Percentiles rank a stretch among this genome's conserved stretches.
phyloP scores from a whole-genome alignment of 2,329 filamentous ascomycete species.

The Diaporthe nobilis region DNA sequence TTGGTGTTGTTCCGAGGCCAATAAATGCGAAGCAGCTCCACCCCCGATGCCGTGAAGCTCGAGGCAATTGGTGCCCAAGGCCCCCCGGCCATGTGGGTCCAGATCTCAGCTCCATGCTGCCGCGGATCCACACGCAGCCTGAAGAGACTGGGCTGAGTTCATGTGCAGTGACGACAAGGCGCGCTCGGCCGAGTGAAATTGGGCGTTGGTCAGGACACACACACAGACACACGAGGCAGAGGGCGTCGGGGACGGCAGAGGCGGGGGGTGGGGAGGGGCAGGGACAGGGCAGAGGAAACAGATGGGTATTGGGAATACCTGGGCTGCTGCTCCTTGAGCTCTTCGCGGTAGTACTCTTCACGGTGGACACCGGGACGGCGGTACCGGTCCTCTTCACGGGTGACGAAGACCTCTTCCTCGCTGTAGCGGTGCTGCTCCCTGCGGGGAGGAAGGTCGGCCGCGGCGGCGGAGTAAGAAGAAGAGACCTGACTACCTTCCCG shows the following conservation, averaged over 20 bases:
- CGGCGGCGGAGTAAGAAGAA: constrained; percentile 76
- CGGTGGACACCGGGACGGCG: constrained; percentile 77
- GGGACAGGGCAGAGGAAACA: constrained; percentile 33
- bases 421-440: constrained; percentile 68
- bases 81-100: constrained; percentile 31
- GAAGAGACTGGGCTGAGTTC: constrained; percentile 25
- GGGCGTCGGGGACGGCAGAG: background rate
- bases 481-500: constrained; percentile 87
- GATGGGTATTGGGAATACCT: constrained; percentile 43
- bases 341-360: constrained; percentile 66
- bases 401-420: constrained; percentile 88
- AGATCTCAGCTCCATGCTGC: constrained; percentile 33
- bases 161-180: constrained; percentile 33
- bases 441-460: constrained; percentile 74
- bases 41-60: constrained; percentile 19
- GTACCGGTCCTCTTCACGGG: constrained; percentile 83
- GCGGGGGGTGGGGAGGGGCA: background rate
- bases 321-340: constrained; percentile 54
- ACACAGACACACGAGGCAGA: background rate
- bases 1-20: constrained; percentile 43
- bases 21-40: constrained; percentile 34
- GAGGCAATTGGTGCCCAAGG: constrained; percentile 32
- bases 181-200: constrained; percentile 21
- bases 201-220: background rate
- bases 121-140: constrained; percentile 22